phyloP scores from a whole-genome alignment of 2,329 filamentous ascomycete genomes.

The Colletotrichum sp. region DNA sequence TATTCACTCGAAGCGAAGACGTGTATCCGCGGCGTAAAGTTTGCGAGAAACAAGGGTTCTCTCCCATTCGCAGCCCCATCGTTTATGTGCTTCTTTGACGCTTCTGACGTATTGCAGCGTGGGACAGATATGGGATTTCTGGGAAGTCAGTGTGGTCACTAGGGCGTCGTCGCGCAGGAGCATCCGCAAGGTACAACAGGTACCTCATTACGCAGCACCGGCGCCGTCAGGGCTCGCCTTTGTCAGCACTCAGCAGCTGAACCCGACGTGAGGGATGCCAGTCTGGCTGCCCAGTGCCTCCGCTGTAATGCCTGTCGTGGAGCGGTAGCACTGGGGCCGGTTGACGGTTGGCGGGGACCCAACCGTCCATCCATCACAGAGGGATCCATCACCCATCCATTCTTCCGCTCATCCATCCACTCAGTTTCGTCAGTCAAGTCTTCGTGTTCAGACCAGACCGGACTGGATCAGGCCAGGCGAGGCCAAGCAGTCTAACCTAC shows the following conservation, averaged over 20 bases:
- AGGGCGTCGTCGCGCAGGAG: neutral
- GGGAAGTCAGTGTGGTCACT: neutral
- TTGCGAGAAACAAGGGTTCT: neutral
- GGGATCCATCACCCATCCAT: neutral
- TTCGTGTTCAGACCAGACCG: neutral
- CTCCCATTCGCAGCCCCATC: neutral
- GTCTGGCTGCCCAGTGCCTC: neutral
- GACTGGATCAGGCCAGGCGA: neutral
- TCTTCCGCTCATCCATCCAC: neutral
- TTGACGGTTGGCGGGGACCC: neutral
- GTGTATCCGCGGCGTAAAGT: neutral
- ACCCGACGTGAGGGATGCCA: neutral
- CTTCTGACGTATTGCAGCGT: conserved; percentile 10
- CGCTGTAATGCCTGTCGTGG: neutral
- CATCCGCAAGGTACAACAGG: neutral
- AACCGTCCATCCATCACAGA: neutral
- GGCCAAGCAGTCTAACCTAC: neutral
- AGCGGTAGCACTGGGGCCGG: neutral
- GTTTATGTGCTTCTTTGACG: neutral
- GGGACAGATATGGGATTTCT: neutral
- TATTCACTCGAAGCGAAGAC: neutral
- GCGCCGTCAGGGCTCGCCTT: neutral
- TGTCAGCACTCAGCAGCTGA: neutral
- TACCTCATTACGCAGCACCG: neutral
- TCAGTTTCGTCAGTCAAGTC: neutral